phyloP scores from a whole-genome alignment of 129 eudicot genomes.

The Escallonia herrerae region DNA sequence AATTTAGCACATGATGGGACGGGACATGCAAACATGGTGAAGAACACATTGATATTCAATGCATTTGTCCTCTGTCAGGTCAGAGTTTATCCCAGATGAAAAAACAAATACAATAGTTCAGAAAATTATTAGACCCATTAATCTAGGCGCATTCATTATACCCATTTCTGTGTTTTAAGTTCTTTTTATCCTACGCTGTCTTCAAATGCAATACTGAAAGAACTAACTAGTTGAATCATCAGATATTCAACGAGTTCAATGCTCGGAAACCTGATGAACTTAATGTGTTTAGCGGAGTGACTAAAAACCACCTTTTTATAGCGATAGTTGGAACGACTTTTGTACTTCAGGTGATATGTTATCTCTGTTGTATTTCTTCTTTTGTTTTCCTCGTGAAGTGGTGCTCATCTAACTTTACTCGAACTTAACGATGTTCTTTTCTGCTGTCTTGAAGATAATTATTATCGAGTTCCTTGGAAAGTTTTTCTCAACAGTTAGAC shows the following conservation, averaged over 20 bases:
- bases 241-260: constrained; percentile 90
- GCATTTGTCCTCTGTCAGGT: constrained; percentile 90
- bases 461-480: constrained; percentile 75
- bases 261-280: constrained; percentile 80
- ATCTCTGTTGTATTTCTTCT: background rate
- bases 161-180: background rate
- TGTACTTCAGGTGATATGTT: constrained; percentile 60
- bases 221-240: constrained; percentile 18
- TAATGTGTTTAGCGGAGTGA: constrained; percentile 67
- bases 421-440: background rate
- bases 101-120: background rate
- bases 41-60: constrained; percentile 76
- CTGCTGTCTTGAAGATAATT: constrained; percentile 31
- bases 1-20: constrained; percentile 30
- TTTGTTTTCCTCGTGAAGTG: background rate
- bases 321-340: constrained; percentile 68
- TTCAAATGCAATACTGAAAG: background rate
- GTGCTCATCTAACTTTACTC: background rate
- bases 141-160: no score
- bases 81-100: constrained; percentile 13
- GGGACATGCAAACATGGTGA: constrained; percentile 50
- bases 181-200: background rate
- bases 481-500: constrained; percentile 63
- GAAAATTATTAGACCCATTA: background rate
- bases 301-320: constrained; percentile 66